Conservation (phyloP, 345 rosid species). For the Eucalyptus shirleyi region DNA sequence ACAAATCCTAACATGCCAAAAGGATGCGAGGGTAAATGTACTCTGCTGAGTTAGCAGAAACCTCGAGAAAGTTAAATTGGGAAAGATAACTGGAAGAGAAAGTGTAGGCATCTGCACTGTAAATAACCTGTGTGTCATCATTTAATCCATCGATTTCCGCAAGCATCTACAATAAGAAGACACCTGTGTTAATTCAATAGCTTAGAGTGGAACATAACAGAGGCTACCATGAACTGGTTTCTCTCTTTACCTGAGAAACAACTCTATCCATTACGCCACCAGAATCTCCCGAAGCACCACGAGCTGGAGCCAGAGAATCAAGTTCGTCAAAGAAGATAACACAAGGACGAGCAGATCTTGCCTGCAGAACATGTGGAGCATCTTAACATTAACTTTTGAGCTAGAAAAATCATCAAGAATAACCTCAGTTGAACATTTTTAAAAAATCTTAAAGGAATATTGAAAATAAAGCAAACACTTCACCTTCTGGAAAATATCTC, state of each 20-base stretch:
- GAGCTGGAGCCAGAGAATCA: slow-evolving; percentile 98
- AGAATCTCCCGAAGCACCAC: slow-evolving; percentile 97
- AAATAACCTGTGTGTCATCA: slow-evolving; percentile 64
- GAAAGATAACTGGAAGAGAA: neutral
- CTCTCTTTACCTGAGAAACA: slow-evolving; percentile 72
- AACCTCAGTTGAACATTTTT: neutral
- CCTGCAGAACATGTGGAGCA: slow-evolving; percentile 24
- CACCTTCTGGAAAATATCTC: slow-evolving; percentile 96
- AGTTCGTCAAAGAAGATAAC: slow-evolving; percentile 98
- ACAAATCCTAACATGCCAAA: slow-evolving; percentile 36
- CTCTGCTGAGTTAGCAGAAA: neutral
- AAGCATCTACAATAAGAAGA: slow-evolving; percentile 49
- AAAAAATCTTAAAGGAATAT: neutral
- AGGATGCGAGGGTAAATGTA: neutral
- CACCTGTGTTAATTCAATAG: neutral
- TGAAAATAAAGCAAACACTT: neutral
- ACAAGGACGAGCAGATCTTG: slow-evolving; percentile 93
- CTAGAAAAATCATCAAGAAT: neutral
- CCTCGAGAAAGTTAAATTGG: neutral
- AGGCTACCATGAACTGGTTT: neutral
- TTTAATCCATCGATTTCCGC: slow-evolving; percentile 96
- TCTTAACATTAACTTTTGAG: neutral
- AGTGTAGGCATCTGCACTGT: neutral
- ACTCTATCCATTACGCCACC: slow-evolving; percentile 99
- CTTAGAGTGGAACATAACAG: neutral